Evolutionary conservation across 495 filamentous ascomycete genomes (phyloP), one percentile per base, ranked within the genome.

Genomic region (Lepidopterella palustris): DNA sequence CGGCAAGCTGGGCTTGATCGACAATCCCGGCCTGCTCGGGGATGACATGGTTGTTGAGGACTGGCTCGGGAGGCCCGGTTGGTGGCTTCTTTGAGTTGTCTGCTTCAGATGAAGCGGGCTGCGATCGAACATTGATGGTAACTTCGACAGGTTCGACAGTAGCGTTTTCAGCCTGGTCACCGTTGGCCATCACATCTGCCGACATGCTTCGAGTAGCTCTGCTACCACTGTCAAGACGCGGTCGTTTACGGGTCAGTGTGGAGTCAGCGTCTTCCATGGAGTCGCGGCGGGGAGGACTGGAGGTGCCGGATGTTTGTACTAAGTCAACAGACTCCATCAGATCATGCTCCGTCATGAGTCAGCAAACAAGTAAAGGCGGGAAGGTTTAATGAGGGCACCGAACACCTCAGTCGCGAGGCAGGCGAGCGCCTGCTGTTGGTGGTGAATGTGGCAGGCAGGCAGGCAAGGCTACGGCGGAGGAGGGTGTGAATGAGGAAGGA

Each of bases 211-310:
- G 60, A 53, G 72, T 72, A 39, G 73, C 68, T 58, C 72, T 71
- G 62, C 73, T 75, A 62, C 79, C 80, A 70, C 76, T 81, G 70
- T 86, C 82, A 55, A 86, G 77, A 67, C 83, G 82, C 50, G 80
- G 83, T 61, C 83, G 80, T 73, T 86, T 86, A 67, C 82, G 78
- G 60, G 78, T 81, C 52, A 73, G 72, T 53, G 80, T 76, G 55
- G 77, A 72, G 63, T 81, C 74, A 48, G 70, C 68, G 68, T 83
- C 80, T 73, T 84, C 82, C 76, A 82, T 80, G 66, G 74, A 74
- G 71, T 79, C 77, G 65, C 73, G 70, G 27, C 62, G 71, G 15
- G 66, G 66, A 31, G 62, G 61, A 40, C 55, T 66, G 65, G 71
- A 68, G 53, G 61, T 56, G 42, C 56, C 59, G 45, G 54, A 60